phyloP scores from a whole-genome alignment of 2,329 filamentous ascomycete genomes.

The Didymella glomerata region DNA sequence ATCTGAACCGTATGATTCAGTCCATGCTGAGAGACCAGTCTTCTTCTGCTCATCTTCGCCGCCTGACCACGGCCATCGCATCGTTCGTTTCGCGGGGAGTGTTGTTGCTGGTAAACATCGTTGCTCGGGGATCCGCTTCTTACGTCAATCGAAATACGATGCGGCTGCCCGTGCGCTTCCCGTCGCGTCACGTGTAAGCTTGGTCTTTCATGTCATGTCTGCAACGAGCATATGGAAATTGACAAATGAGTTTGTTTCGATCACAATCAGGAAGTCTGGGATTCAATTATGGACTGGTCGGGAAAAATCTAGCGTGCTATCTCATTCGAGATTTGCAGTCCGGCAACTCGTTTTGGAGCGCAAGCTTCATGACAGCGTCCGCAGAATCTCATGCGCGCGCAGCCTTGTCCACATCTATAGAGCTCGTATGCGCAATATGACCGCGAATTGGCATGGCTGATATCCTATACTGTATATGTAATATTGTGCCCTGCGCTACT shows the following conservation, averaged over 20 bases:
- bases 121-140: constrained; percentile 16
- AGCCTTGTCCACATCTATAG: neutral
- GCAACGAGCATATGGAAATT: neutral
- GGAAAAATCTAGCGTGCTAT: neutral
- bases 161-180: constrained; percentile 13
- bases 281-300: neutral
- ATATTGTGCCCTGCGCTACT: neutral
- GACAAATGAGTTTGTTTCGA: too few relatives aligned
- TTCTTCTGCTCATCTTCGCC: constrained; percentile 43
- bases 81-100: constrained; percentile 43
- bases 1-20: constrained; percentile 46
- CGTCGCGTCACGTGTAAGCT: constrained; percentile 4
- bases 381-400: neutral
- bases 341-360: neutral
- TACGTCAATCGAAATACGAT: constrained; percentile 16
- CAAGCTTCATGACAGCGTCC: neutral
- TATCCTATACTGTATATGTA: neutral
- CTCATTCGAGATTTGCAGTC: neutral
- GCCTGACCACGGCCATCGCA: constrained; percentile 55
- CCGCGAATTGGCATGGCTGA: neutral
- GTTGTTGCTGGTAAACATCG: constrained; percentile 23
- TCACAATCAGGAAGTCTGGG: neutral
- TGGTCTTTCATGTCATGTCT: neutral
- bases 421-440: neutral
- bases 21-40: constrained; percentile 54